These are phyloP conservation scores for Xylaria arbuscula DNA, from an alignment of 2,329 filamentous ascomycete species.

Conservation along the genomic window DNA sequence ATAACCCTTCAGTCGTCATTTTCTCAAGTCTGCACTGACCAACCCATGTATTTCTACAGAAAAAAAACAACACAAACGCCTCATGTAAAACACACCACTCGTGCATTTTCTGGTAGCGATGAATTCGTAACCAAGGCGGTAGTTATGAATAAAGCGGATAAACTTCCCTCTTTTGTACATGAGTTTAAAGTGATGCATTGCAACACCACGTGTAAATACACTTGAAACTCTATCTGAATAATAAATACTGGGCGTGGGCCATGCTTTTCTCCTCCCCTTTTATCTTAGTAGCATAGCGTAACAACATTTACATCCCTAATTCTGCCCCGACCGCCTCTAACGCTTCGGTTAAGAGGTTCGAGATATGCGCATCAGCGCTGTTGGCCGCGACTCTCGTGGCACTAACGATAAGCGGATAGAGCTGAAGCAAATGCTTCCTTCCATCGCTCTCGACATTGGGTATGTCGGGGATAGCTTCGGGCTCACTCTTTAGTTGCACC, in stretches of 20 bases:
- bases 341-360: conserved; percentile 67
- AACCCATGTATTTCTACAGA: conserved; percentile 33
- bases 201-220: conserved; percentile 19
- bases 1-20: background rate
- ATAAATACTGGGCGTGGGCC: background rate
- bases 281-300: background rate
- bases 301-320: conserved; percentile 53
- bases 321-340: conserved; percentile 72
- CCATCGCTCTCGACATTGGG: conserved; percentile 64
- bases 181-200: conserved; percentile 12
- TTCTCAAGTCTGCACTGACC: conserved; percentile 14
- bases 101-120: conserved; percentile 8
- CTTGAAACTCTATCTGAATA: background rate
- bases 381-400: conserved; percentile 68
- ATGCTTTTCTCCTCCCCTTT: background rate
- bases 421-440: conserved; percentile 79
- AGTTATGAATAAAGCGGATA: background rate
- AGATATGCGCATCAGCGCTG: conserved; percentile 69
- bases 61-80: background rate
- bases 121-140: conserved; percentile 1
- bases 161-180: conserved; percentile 1
- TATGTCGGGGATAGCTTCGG: conserved; percentile 72
- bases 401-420: conserved; percentile 81
- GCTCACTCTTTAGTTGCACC: conserved; percentile 74
- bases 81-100: conserved; percentile 26